Evolutionary conservation across 208 protist genomes (phyloP).

Genomic region (Acanthamoeba triangularis): DNA sequence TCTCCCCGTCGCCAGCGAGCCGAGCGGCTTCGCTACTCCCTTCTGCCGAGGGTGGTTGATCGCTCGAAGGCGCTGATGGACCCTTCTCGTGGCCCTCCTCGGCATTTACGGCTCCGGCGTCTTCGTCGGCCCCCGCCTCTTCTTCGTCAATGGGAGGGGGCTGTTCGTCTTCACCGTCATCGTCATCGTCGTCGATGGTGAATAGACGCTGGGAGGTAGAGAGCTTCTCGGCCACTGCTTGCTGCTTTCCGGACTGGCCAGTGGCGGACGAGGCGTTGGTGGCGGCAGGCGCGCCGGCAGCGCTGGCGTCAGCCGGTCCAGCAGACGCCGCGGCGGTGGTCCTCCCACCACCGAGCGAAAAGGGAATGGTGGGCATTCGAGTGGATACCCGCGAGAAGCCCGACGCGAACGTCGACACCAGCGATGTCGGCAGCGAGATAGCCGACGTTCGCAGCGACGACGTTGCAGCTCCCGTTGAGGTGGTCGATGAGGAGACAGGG

Average conservation of each 20-base stretch:
- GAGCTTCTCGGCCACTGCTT: background rate
- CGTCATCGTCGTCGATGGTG: constrained; percentile 19
- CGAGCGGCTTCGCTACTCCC: no score
- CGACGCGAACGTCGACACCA: background rate
- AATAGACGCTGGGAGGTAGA: background rate
- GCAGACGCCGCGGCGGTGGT: background rate
- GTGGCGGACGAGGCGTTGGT: background rate
- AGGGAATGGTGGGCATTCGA: background rate
- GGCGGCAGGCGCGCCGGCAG: background rate
- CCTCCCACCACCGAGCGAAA: constrained; percentile 6
- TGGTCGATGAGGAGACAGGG: background rate
- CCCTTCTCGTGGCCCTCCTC: background rate
- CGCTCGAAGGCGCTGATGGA: background rate
- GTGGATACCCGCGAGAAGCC: constrained; percentile 3
- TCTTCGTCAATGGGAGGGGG: background rate
- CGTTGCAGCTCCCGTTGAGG: background rate
- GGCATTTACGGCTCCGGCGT: background rate
- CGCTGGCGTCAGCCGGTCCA: background rate
- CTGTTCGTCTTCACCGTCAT: background rate
- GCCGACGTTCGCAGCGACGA: background rate
- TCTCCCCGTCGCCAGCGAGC: background rate
- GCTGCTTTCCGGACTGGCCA: background rate
- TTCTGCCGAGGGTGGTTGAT: no score
- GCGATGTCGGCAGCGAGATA: background rate
- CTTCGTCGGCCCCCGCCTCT: background rate